Evolutionary conservation across 208 protist species (phyloP).

Genomic region (Acanthamoeba rhysodes): DNA sequence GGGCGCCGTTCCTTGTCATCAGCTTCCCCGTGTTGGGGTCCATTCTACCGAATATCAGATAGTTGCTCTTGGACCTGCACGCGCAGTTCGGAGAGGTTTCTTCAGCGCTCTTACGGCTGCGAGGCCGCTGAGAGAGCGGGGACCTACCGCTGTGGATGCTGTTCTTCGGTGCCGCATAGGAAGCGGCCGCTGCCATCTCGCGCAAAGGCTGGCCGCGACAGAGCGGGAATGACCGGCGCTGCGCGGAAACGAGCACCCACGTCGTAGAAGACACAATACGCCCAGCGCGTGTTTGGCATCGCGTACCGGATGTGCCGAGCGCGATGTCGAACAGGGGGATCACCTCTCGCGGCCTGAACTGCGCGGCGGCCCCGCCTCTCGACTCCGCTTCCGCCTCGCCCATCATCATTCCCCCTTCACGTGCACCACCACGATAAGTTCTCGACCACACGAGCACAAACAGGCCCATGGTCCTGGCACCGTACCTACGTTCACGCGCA

Average conservation of each 20-base stretch:
- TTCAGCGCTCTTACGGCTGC: too few species aligned
- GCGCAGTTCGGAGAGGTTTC: too few species aligned
- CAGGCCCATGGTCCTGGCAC: too few species aligned
- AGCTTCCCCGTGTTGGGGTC: conserved; percentile 36
- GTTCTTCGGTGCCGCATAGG: conserved; percentile 61
- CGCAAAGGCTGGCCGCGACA: conserved; percentile 67
- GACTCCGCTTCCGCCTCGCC: background rate
- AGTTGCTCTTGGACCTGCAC: conserved; percentile 45
- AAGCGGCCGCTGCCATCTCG: conserved; percentile 45
- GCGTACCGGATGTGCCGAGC: background rate
- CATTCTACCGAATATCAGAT: conserved; percentile 40
- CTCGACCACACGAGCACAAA: too few species aligned
- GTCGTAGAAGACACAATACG: too few species aligned
- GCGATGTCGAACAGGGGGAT: conserved; percentile 51
- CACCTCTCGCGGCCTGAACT: background rate
- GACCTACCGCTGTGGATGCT: conserved; percentile 38
- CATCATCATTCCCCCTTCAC: background rate
- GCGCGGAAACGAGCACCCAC: background rate
- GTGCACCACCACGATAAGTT: background rate
- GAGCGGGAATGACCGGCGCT: conserved; percentile 26
- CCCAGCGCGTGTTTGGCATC: background rate
- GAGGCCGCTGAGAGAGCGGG: background rate
- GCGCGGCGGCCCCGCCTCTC: background rate
- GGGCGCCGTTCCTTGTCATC: background rate
- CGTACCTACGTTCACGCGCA: too few species aligned